A percentile compares a stretch with the other conserved stretches of the same genome.
These are phyloP conservation scores for Ustilago vetiveriae DNA, from an alignment of 1,284 basidiomycete species.

Conservation along the genomic window DNA sequence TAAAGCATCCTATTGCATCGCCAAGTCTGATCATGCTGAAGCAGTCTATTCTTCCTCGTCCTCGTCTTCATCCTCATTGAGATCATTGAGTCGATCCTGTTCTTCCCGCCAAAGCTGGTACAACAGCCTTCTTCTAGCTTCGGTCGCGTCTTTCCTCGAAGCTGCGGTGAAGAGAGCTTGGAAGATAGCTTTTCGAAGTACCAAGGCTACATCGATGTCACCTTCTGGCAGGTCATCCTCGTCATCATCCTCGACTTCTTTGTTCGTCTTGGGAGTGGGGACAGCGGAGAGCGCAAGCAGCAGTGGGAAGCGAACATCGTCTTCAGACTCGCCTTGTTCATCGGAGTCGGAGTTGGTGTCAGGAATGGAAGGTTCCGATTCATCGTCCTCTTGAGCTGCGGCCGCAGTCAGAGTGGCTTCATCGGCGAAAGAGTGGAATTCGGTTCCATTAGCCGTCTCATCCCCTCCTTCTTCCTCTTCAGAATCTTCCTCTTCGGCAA, in stretches of 20 bases:
- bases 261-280: constrained; percentile 11
- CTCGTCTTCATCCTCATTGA: neutral
- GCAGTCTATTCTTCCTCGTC: neutral
- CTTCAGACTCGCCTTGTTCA: constrained; percentile 3
- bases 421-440: constrained; percentile 43
- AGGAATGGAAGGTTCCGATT: constrained; percentile 12
- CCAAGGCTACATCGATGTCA: constrained; percentile 17
- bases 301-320: constrained; percentile 31
- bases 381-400: constrained; percentile 15
- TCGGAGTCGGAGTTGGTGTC: constrained; percentile 3
- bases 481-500: constrained; percentile 18
- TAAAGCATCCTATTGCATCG: too few relatives aligned
- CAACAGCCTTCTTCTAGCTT: constrained; percentile 81
- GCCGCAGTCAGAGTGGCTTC: constrained; percentile 14
- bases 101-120: constrained; percentile 79
- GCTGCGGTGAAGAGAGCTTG: constrained; percentile 79
- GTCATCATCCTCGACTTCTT: constrained; percentile 8
- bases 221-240: constrained; percentile 9
- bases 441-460: constrained; percentile 20
- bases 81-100: constrained; percentile 61
- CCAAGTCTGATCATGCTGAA: neutral
- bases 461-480: constrained; percentile 35
- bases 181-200: constrained; percentile 74
- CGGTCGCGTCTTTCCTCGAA: constrained; percentile 77
- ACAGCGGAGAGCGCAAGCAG: constrained; percentile 37